Conservation (phyloP, 2,329 filamentous ascomycete species). For the Cercospora brassicicola region DNA sequence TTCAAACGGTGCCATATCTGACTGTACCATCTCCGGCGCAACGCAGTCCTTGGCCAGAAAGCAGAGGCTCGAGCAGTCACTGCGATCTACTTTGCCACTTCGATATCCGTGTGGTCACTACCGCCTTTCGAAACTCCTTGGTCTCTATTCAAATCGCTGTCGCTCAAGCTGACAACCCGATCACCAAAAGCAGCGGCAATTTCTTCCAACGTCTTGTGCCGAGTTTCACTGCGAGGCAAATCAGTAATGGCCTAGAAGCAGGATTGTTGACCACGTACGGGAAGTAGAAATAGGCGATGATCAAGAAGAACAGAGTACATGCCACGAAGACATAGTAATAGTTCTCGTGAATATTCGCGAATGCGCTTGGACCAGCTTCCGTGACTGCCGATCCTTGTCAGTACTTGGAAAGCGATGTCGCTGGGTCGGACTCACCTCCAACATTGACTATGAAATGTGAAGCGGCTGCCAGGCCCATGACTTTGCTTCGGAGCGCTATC, state of each 20-base stretch:
- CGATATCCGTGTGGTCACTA: slow-evolving; percentile 6
- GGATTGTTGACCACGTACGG: too few relatives aligned
- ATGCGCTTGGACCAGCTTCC: slow-evolving; percentile 53
- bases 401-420: background rate
- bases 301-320: slow-evolving; percentile 54
- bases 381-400: slow-evolving; percentile 24
- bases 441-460: slow-evolving; percentile 49
- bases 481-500: slow-evolving; percentile 54
- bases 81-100: background rate
- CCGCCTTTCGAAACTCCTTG: slow-evolving; percentile 29
- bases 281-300: slow-evolving; percentile 57
- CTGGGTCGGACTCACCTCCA: slow-evolving; percentile 14
- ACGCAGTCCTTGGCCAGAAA: background rate
- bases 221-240: slow-evolving; percentile 34
- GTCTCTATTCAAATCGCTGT: slow-evolving; percentile 30
- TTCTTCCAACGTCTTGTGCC: slow-evolving; percentile 37
- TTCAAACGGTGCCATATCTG: background rate
- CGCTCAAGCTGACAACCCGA: slow-evolving; percentile 35
- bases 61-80: background rate
- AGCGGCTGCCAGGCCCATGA: slow-evolving; percentile 57
- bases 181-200: slow-evolving; percentile 39
- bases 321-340: slow-evolving; percentile 62
- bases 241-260: too few relatives aligned
- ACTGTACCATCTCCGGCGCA: background rate
- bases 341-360: slow-evolving; percentile 59